These are phyloP conservation scores for Parietichytrium sp. DNA, from an alignment of 108 stramenopile species.

Conservation along the genomic window DNA sequence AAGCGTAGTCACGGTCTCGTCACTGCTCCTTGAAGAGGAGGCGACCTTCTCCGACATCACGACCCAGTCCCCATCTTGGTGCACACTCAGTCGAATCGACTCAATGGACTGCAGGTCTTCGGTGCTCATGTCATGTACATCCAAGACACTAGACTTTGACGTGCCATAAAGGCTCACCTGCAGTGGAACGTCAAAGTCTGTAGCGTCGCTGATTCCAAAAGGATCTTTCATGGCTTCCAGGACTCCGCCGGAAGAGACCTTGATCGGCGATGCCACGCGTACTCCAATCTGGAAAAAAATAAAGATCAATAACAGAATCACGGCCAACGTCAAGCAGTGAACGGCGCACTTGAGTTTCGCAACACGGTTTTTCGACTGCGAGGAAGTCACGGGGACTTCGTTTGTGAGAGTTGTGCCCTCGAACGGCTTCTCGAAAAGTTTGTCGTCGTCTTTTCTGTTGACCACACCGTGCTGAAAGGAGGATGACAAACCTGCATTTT, in stretches of 20 bases:
- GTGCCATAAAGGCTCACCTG: constrained; percentile 8
- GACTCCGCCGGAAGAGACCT: not conserved
- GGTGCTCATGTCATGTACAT: not conserved
- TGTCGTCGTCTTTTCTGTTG: too few species aligned
- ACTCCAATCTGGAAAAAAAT: not conserved
- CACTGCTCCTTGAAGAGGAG: not conserved
- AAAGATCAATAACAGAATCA: not conserved
- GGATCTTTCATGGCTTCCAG: not conserved
- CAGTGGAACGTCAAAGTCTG: not conserved
- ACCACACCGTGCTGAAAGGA: too few species aligned
- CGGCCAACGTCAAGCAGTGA: too few species aligned
- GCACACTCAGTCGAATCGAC: not conserved
- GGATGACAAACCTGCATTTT: too few species aligned
- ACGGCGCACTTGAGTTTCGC: too few species aligned
- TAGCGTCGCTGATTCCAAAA: not conserved
- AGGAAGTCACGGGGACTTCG: too few species aligned
- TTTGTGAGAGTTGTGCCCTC: too few species aligned
- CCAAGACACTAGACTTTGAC: not conserved
- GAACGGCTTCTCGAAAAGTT: too few species aligned
- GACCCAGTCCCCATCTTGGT: not conserved
- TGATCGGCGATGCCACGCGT: not conserved
- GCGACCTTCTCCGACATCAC: not conserved
- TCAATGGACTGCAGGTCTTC: not conserved
- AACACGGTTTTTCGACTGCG: too few species aligned
- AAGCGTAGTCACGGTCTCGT: not conserved